Percentiles rank a stretch among this genome's conserved stretches.
These are phyloP conservation scores for Globisporangium splendens DNA, from an alignment of 352 stramenopile genomes.

Conservation along the genomic window DNA sequence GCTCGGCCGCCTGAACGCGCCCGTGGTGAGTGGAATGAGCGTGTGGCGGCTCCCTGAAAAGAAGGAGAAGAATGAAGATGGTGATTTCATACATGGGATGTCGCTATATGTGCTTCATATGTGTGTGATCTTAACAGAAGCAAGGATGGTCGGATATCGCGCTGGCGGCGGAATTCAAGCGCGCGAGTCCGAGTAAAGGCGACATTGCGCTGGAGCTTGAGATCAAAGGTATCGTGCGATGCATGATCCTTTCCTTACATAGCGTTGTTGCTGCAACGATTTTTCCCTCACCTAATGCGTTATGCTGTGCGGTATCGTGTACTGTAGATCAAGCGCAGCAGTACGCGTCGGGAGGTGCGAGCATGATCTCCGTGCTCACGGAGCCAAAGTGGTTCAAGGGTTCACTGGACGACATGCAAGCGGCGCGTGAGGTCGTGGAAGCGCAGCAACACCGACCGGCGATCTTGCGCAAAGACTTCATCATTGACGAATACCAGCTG, in stretches of 20 bases:
- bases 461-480: slow-evolving; percentile 94
- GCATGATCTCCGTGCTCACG: slow-evolving; percentile 97
- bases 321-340: slow-evolving; percentile 79
- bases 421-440: slow-evolving; percentile 49
- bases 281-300: too few relatives aligned
- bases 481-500: slow-evolving; percentile 93
- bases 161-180: slow-evolving; percentile 98
- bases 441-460: slow-evolving; percentile 44
- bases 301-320: too few relatives aligned
- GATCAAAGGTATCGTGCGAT: slow-evolving; percentile 37
- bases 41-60: not conserved
- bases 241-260: not conserved
- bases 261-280: slow-evolving; percentile 5
- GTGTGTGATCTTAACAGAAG: slow-evolving; percentile 26
- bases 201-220: slow-evolving; percentile 88
- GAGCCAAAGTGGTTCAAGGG: slow-evolving; percentile 98
- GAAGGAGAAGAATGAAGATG: too few relatives aligned
- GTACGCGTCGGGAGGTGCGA: slow-evolving; percentile 92
- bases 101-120: not conserved
- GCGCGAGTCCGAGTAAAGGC: slow-evolving; percentile 96
- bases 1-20: slow-evolving; percentile 79
- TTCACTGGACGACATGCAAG: slow-evolving; percentile 84
- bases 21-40: slow-evolving; percentile 38
- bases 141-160: slow-evolving; percentile 76
- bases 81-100: not conserved